These are phyloP conservation scores for Aspergillus diversus DNA, from an alignment of 495 filamentous ascomycete species.

Conservation along the genomic window DNA sequence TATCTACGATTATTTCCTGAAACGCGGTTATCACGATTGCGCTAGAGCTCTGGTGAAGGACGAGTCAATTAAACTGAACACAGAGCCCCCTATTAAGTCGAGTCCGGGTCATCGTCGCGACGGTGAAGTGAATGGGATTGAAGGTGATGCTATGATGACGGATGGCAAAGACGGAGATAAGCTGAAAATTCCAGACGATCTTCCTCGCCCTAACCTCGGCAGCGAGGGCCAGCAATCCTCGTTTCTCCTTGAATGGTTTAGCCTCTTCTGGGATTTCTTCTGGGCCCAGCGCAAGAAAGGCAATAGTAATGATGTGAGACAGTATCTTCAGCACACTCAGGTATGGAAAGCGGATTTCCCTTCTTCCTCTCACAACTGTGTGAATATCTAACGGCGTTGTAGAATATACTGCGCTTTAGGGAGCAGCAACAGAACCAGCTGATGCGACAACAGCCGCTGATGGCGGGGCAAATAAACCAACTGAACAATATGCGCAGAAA, in stretches of 20 bases:
- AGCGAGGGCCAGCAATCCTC: conserved; percentile 66
- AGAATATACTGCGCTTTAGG: conserved; percentile 47
- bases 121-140: conserved; percentile 73
- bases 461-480: conserved; percentile 66
- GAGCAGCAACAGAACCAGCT: conserved; percentile 66
- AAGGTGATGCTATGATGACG: conserved; percentile 79
- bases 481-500: conserved; percentile 52
- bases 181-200: conserved; percentile 73
- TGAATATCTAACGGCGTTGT: conserved; percentile 24
- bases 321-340: conserved; percentile 81
- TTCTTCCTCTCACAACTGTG: conserved; percentile 3
- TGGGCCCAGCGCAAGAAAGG: conserved; percentile 70
- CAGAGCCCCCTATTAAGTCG: conserved; percentile 62
- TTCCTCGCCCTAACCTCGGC: conserved; percentile 73
- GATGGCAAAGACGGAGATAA: conserved; percentile 78
- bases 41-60: conserved; percentile 70
- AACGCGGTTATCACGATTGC: conserved; percentile 76
- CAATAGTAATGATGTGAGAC: conserved; percentile 57
- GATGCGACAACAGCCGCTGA: conserved; percentile 69
- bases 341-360: conserved; percentile 50
- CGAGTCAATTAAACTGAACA: conserved; percentile 53
- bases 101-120: conserved; percentile 63
- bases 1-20: conserved; percentile 96
- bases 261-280: conserved; percentile 94
- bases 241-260: conserved; percentile 94